Evolutionary conservation across 2,329 filamentous ascomycete genomes (phyloP), one percentile per base, ranked within the genome.

Genomic region (Aspergillus fumigatiaffinis): DNA sequence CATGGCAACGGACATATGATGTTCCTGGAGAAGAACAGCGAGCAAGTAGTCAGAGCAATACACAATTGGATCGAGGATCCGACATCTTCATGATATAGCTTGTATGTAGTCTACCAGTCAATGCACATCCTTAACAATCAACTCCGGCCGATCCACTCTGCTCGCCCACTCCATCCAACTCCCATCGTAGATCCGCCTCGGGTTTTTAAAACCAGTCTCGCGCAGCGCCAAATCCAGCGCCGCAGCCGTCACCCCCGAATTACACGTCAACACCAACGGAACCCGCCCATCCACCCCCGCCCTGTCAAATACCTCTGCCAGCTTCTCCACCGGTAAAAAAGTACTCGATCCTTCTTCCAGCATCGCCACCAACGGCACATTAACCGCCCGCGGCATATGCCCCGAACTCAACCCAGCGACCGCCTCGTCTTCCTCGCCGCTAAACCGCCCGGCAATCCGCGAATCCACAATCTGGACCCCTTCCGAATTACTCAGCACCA

Each of bases 1-100:
- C 65, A 70, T 23, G 84, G 84, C 0, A 86, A 86, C 57, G 82
- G 81, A 0, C 83, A 84, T 62, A 75, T 85, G 57, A 60, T 70
- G 29, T 70, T 71, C 46, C 44, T 70, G 32, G 68, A 70, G 58
- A 59, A 59, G 56, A 70, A 71, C 42, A 70, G 60, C 28, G 62
- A 65, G 20, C n/a, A 44, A 2, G 55, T 65, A 20, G 62, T 62
- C 5, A 50, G n/a, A 10, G 25, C 50, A n/a, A 28, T 62, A 9
- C 60, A 58, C 26, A 32, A 51, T 20, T 58, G 54, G 56, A 62
- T 62, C 7, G n/a, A 46, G 10, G 21, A 21, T 12, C 8, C 21
- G 2, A 10, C 2, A 5, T 21, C 42, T 8, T 46, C 21, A 46
- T 46, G 42, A 8, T 12, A n/a, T 38, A 38, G 14, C 5, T 17